Evolutionary conservation across 1,139 yeast genomes (phyloP).

Genomic region (Kodamaea sp.): DNA sequence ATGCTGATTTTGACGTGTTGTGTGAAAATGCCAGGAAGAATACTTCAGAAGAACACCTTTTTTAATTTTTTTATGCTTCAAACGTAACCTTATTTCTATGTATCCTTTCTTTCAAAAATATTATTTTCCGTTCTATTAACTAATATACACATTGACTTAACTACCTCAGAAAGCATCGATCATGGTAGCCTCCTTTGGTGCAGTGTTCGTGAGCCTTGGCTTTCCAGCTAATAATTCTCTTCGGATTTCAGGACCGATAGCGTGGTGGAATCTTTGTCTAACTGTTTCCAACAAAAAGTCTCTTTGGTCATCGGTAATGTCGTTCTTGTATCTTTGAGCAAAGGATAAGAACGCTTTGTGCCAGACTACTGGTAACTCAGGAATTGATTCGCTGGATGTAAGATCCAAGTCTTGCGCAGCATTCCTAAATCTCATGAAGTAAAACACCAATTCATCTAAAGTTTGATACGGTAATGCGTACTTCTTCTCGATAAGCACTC

Average conservation of each 20-base stretch:
- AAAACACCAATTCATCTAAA: constrained; percentile 91
- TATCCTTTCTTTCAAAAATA: background rate
- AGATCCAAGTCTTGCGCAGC: constrained; percentile 36
- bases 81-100: background rate
- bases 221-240: constrained; percentile 87
- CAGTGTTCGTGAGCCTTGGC: constrained; percentile 36
- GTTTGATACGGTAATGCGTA: constrained; percentile 97
- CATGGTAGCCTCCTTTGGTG: constrained; percentile 37
- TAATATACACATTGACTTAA: constrained; percentile 6
- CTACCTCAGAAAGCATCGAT: constrained; percentile 36
- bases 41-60: constrained; percentile 22
- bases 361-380: constrained; percentile 93
- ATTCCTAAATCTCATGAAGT: constrained; percentile 84
- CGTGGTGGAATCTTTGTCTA: constrained; percentile 84
- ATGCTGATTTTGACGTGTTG: constrained; percentile 40
- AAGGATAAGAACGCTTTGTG: constrained; percentile 92
- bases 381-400: constrained; percentile 37
- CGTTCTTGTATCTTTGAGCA: constrained; percentile 95
- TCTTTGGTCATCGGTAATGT: constrained; percentile 95
- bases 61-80: background rate
- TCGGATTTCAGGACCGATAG: constrained; percentile 91
- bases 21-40: constrained; percentile 45
- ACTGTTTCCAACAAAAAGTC: constrained; percentile 90
- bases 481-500: constrained; percentile 87
- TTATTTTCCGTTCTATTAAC: constrained; percentile 1